Percentiles rank a stretch among this genome's conserved stretches.
Conservation (phyloP, 2,329 filamentous ascomycete genomes). For the Sporothrix dimorphospora region DNA sequence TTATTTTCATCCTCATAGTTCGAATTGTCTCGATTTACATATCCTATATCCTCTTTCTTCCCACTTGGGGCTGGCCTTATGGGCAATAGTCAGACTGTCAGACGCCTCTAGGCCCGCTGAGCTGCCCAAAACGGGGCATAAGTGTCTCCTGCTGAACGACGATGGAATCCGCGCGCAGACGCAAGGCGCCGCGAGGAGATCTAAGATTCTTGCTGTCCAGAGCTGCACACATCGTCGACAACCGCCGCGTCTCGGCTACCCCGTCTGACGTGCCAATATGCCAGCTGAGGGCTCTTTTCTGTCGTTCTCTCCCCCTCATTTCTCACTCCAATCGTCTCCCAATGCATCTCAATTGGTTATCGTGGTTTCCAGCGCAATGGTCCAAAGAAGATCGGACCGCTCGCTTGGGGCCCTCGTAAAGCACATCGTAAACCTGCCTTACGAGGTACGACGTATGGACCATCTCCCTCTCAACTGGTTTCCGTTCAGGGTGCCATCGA, state of each 20-base stretch:
- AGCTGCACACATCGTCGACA: neutral
- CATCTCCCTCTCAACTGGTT: neutral
- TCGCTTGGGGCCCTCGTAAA: neutral
- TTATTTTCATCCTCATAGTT: too few species aligned
- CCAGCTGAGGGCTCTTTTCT: neutral
- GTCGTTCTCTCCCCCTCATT: neutral
- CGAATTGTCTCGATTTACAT: neutral
- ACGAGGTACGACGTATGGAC: too few species aligned
- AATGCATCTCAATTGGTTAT: neutral
- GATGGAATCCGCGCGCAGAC: neutral
- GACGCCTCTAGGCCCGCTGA: neutral
- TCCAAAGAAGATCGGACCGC: neutral
- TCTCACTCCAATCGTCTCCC: neutral
- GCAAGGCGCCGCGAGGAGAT: too few species aligned
- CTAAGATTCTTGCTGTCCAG: too few species aligned
- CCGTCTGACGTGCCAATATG: conserved; percentile 5
- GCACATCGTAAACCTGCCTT: neutral
- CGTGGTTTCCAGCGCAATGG: neutral
- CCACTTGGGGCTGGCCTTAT: neutral
- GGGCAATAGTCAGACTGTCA: neutral
- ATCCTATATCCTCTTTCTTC: neutral
- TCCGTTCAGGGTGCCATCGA: neutral
- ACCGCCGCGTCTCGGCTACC: neutral
- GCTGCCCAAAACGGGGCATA: neutral
- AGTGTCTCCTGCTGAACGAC: neutral